phyloP scores from a whole-genome alignment of 176 grass and related monocot genomes.

The Oryza longistaminata region DNA sequence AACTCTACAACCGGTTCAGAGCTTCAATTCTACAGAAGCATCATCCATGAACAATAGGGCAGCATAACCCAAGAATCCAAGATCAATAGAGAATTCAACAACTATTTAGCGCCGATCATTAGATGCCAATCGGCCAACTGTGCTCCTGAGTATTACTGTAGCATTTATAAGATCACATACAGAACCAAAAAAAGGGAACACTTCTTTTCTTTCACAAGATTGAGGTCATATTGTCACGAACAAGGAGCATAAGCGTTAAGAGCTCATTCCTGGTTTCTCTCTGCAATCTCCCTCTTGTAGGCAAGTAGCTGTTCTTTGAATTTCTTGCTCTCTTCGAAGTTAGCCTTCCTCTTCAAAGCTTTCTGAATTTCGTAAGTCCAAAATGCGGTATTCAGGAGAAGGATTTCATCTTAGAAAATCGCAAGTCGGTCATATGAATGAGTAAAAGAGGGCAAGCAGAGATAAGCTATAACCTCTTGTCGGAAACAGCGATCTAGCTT shows the following conservation, averaged over 20 bases:
- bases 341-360: slow-evolving; percentile 69
- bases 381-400: neutral
- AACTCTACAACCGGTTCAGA: neutral
- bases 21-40: neutral
- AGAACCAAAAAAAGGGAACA: neutral
- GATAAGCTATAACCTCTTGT: slow-evolving; percentile 44
- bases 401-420: neutral
- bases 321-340: slow-evolving; percentile 78
- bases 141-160: neutral
- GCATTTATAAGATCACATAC: neutral
- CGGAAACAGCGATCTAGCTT: slow-evolving; percentile 77
- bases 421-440: too few relatives aligned
- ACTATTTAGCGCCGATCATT: neutral
- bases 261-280: slow-evolving; percentile 39
- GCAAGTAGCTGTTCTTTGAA: slow-evolving; percentile 72
- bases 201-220: neutral
- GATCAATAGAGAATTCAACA: neutral
- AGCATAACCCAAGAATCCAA: neutral
- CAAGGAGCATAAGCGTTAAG: neutral
- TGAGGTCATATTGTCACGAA: neutral
- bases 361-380: slow-evolving; percentile 48
- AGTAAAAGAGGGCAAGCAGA: neutral
- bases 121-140: neutral
- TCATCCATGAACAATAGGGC: neutral
- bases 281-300: slow-evolving; percentile 66